phyloP scores from a whole-genome alignment of 2,329 filamentous ascomycete genomes.

The Ophiostoma novo-ulmi region DNA sequence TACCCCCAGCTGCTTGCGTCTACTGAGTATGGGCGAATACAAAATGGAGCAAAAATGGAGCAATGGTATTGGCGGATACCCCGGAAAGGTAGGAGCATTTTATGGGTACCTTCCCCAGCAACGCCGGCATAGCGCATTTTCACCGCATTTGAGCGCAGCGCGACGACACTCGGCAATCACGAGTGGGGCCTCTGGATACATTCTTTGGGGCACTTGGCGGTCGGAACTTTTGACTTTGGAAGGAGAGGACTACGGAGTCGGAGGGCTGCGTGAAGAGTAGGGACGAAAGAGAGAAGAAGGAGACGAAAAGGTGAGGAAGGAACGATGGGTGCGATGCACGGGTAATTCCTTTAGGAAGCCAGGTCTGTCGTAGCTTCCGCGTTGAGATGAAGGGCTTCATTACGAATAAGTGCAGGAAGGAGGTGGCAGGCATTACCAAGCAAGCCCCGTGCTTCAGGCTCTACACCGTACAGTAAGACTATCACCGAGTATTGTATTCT shows the following conservation, averaged over 20 bases:
- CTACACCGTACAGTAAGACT: no score
- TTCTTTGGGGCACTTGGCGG: slow-evolving; percentile 10
- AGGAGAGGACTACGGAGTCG: not conserved
- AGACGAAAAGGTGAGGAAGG: not conserved
- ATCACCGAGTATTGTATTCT: no score
- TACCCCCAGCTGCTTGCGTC: slow-evolving; percentile 15
- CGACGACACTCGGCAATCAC: slow-evolving; percentile 23
- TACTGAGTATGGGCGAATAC: not conserved
- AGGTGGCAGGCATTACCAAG: not conserved
- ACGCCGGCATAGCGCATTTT: slow-evolving; percentile 17
- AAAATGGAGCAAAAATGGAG: not conserved
- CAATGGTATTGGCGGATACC: slow-evolving; percentile 24
- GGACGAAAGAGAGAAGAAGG: not conserved
- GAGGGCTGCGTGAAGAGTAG: not conserved
- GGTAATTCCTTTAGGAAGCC: not conserved
- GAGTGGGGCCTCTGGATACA: slow-evolving; percentile 22
- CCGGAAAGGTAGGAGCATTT: slow-evolving; percentile 15
- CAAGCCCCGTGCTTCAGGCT: not conserved
- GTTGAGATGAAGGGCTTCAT: not conserved
- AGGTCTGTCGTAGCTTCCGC: not conserved
- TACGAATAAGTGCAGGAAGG: not conserved
- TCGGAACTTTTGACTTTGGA: not conserved
- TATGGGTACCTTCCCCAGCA: slow-evolving; percentile 24
- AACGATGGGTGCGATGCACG: slow-evolving; percentile 5
- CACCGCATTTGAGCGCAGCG: not conserved